Percentiles rank a stretch among this genome's conserved stretches.
Evolutionary conservation across 495 filamentous ascomycete genomes (phyloP).

Genomic region (Elasticomyces elasticus): DNA sequence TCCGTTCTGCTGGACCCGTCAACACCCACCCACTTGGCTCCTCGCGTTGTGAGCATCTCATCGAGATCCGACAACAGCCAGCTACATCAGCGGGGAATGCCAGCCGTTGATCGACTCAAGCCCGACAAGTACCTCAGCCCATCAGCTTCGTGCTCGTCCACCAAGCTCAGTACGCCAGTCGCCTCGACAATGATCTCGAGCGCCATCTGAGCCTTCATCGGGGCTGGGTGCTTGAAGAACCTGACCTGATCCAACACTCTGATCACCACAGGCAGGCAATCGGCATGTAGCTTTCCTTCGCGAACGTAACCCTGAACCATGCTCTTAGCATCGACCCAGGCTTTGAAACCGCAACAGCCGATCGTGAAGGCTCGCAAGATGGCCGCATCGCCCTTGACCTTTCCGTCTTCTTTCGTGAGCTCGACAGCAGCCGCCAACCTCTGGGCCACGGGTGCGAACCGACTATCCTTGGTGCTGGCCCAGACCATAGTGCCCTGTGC

Average conservation of each 20-base stretch:
- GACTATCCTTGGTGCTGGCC: neutral
- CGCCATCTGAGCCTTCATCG: neutral
- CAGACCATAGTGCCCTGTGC: neutral
- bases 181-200: neutral
- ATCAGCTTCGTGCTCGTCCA: neutral
- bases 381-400: neutral
- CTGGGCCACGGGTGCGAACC: neutral
- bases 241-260: neutral
- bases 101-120: too few species aligned
- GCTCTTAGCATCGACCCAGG: neutral
- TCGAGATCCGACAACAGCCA: too few species aligned
- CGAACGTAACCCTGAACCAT: too few species aligned
- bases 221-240: neutral
- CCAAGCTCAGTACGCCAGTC: neutral
- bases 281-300: too few species aligned
- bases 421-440: neutral
- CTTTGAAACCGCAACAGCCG: neutral
- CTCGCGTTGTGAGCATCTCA: neutral
- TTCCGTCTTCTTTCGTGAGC: neutral
- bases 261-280: neutral
- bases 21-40: neutral
- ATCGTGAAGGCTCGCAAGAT: neutral
- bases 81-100: too few species aligned
- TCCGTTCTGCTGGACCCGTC: too few species aligned
- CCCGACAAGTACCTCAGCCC: neutral